Evolutionary conservation across 225 moss, liverwort and hornwort genomes (phyloP).

Genomic region (Bryum argenteum): DNA sequence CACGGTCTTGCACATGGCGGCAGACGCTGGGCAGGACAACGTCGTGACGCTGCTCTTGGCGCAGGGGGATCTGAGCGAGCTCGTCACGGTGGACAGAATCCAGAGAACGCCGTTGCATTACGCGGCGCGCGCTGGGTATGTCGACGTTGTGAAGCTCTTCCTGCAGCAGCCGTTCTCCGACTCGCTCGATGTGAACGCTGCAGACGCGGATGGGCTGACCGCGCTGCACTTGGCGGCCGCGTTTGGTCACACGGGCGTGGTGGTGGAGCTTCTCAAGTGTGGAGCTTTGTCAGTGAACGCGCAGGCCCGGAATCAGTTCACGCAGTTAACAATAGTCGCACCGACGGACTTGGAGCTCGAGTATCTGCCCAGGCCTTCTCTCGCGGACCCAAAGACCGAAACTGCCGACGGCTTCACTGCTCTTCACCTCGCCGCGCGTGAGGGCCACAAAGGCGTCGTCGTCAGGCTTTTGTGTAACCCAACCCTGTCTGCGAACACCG

Average conservation of each 20-base stretch:
- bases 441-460: constrained; percentile 42
- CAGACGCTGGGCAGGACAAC: constrained; percentile 45
- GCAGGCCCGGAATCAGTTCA: constrained; percentile 36
- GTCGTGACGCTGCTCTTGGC: constrained; percentile 24
- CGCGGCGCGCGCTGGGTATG: constrained; percentile 44
- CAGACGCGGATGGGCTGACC: constrained; percentile 44
- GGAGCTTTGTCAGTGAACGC: constrained; percentile 37
- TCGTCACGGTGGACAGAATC: constrained; percentile 42
- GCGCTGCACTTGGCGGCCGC: constrained; percentile 46
- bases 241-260: constrained; percentile 35
- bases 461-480: constrained; percentile 27
- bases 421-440: constrained; percentile 47
- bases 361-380: constrained; percentile 40
- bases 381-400: constrained; percentile 33
- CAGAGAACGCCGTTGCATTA: constrained; percentile 51
- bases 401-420: constrained; percentile 38
- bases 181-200: constrained; percentile 43
- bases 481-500: constrained; percentile 29
- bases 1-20: constrained; percentile 50
- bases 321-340: constrained; percentile 30
- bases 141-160: constrained; percentile 33
- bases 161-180: constrained; percentile 40
- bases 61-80: constrained; percentile 21
- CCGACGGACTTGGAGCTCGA: constrained; percentile 45
- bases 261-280: constrained; percentile 49